Conservation (phyloP, 2,329 filamentous ascomycete species). For the Cytospora piceicola region DNA sequence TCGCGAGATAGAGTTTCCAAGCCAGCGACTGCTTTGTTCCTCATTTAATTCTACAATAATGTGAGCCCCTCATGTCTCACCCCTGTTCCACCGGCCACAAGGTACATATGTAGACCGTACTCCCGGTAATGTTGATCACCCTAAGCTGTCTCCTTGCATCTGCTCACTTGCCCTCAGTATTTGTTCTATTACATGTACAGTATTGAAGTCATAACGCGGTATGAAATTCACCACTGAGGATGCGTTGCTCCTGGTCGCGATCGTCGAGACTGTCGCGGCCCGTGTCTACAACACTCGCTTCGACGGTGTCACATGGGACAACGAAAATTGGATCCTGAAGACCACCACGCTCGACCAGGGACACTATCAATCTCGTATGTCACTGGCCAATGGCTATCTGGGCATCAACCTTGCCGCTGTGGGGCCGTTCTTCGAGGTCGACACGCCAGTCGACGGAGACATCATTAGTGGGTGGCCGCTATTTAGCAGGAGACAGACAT, state of each 20-base stretch:
- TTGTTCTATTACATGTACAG: background rate
- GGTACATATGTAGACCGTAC: background rate
- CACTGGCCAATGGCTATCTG: constrained; percentile 39
- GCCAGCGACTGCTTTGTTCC: background rate
- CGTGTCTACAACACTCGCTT: constrained; percentile 35
- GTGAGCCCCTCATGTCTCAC: constrained; percentile 20
- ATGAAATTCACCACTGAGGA: background rate
- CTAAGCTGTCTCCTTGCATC: background rate
- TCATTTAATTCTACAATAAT: background rate
- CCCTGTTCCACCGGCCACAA: constrained; percentile 8
- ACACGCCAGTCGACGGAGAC: constrained; percentile 32
- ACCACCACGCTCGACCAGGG: constrained; percentile 36
- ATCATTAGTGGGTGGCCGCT: constrained; percentile 70
- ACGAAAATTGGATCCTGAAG: constrained; percentile 35
- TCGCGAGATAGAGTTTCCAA: background rate
- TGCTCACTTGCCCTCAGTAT: background rate
- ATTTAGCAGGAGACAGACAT: constrained; percentile 64
- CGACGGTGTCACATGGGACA: constrained; percentile 37
- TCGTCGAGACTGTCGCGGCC: background rate
- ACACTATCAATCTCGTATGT: constrained; percentile 37
- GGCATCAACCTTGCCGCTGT: constrained; percentile 37
- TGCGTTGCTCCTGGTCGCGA: constrained; percentile 1
- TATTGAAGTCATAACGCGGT: background rate
- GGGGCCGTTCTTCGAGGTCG: constrained; percentile 38
- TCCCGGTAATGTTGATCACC: background rate